Percentiles rank a stretch among this genome's conserved stretches.
These are phyloP conservation scores for Arthroderma sp. DNA, from an alignment of 2,329 filamentous ascomycete genomes.

Conservation along the genomic window DNA sequence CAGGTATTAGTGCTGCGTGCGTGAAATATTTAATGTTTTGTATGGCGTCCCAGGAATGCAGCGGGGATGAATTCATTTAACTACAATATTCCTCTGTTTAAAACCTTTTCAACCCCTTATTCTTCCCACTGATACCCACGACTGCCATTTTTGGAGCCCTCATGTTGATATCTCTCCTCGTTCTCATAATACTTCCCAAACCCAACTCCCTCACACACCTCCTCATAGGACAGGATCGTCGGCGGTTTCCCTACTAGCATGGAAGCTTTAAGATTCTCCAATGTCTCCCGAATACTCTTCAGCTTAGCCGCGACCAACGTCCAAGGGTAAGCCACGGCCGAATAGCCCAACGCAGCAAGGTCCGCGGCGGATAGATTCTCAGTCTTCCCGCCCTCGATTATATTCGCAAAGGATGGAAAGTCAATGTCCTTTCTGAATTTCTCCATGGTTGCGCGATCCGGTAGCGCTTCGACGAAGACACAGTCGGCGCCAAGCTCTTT, in stretches of 20 bases:
- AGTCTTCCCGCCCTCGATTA: conserved; percentile 31
- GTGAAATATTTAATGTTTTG: no score
- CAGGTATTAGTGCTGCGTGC: no score
- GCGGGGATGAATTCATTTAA: no score
- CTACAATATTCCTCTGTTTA: no score
- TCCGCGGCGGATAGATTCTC: conserved; percentile 30
- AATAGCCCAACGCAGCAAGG: conserved; percentile 28
- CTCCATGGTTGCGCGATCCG: conserved; percentile 32
- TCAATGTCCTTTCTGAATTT: conserved; percentile 25
- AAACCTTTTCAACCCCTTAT: background rate
- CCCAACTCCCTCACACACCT: conserved; percentile 35
- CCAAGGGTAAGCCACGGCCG: conserved; percentile 33
- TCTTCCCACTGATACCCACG: conserved; percentile 4
- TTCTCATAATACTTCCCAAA: conserved; percentile 30
- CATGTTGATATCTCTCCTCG: conserved; percentile 4
- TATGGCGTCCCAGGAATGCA: no score
- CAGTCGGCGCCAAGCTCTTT: conserved; percentile 33
- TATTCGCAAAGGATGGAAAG: conserved; percentile 32
- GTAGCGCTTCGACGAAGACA: conserved; percentile 35
- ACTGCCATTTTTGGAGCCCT: conserved; percentile 3
- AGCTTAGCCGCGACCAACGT: conserved; percentile 33
- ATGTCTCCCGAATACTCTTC: conserved; percentile 26
- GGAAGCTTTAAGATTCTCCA: conserved; percentile 29
- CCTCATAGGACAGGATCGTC: conserved; percentile 30
- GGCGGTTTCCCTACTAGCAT: conserved; percentile 31